Conservation (phyloP, 2,329 filamentous ascomycete species). For the Microascus cirrosus region DNA sequence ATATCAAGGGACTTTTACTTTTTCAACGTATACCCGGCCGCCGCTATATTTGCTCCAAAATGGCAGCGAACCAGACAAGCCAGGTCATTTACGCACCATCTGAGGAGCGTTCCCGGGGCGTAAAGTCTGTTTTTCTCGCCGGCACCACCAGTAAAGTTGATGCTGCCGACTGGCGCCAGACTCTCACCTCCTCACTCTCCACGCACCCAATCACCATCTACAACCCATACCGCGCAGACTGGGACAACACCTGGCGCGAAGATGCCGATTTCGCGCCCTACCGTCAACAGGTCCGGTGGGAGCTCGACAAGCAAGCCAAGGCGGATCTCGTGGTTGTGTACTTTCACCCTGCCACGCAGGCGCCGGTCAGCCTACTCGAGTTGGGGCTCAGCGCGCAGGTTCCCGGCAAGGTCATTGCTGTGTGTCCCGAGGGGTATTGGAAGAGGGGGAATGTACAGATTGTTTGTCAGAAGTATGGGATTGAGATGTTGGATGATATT, state of each 20-base stretch:
- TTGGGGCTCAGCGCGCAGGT: conserved; percentile 38
- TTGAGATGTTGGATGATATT: conserved; percentile 30
- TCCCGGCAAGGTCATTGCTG: conserved; percentile 35
- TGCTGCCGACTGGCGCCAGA: conserved; percentile 38
- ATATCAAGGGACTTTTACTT: too few species aligned
- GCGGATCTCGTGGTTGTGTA: conserved; percentile 46
- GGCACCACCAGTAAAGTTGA: conserved; percentile 37
- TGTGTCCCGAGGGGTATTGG: conserved; percentile 37
- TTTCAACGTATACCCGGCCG: too few species aligned
- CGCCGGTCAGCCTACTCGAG: conserved; percentile 49
- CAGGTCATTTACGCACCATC: conserved; percentile 20
- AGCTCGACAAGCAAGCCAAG: conserved; percentile 42
- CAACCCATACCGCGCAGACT: conserved; percentile 45
- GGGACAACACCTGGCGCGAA: conserved; percentile 42
- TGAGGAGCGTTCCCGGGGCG: conserved; percentile 8
- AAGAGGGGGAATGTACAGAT: conserved; percentile 52
- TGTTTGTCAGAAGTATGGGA: conserved; percentile 35
- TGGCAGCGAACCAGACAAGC: neutral
- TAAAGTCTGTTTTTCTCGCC: conserved; percentile 41
- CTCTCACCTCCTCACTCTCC: conserved; percentile 26
- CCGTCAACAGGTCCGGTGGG: conserved; percentile 47
- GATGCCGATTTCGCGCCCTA: conserved; percentile 34
- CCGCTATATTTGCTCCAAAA: too few species aligned
- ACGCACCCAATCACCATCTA: conserved; percentile 38
- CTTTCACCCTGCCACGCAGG: conserved; percentile 38